These are phyloP conservation scores for Glomus cerebriforme DNA, from an alignment of 192 early-diverging fungal species.

Conservation along the genomic window DNA sequence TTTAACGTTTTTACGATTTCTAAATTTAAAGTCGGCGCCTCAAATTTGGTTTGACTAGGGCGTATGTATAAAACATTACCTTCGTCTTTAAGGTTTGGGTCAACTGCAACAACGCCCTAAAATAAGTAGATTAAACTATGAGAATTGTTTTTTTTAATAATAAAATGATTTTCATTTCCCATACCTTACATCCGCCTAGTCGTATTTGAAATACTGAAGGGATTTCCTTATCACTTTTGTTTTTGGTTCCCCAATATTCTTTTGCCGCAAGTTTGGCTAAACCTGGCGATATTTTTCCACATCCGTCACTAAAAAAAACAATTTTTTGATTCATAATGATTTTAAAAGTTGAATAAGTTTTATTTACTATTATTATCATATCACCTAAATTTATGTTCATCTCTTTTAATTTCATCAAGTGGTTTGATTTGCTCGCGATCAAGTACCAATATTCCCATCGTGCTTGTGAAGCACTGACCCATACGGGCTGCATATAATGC, in stretches of 20 bases:
- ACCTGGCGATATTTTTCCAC: constrained; percentile 59
- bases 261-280: constrained; percentile 42
- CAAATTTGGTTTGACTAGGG: constrained; percentile 63
- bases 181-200: constrained; percentile 60
- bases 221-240: constrained; percentile 36
- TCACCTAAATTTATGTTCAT: constrained; percentile 43
- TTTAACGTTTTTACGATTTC: constrained; percentile 59
- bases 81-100: constrained; percentile 21
- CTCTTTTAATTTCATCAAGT: constrained; percentile 60
- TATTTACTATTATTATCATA: not conserved
- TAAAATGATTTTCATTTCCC: not conserved
- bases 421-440: constrained; percentile 38
- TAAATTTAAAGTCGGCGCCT: constrained; percentile 45
- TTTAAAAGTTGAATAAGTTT: too few relatives aligned
- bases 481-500: constrained; percentile 70
- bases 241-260: constrained; percentile 35
- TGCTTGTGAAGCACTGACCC: constrained; percentile 76
- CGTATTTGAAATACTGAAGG: constrained; percentile 75
- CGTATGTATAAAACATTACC: constrained; percentile 50
- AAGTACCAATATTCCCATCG: constrained; percentile 50
- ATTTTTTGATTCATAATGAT: not conserved
- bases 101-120: constrained; percentile 51
- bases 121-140: not conserved
- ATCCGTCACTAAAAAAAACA: constrained; percentile 68
- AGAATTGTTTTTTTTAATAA: too few relatives aligned